Conservation (phyloP, 768 basidiomycete genomes). For the Coprinopsis strossmayeri region DNA sequence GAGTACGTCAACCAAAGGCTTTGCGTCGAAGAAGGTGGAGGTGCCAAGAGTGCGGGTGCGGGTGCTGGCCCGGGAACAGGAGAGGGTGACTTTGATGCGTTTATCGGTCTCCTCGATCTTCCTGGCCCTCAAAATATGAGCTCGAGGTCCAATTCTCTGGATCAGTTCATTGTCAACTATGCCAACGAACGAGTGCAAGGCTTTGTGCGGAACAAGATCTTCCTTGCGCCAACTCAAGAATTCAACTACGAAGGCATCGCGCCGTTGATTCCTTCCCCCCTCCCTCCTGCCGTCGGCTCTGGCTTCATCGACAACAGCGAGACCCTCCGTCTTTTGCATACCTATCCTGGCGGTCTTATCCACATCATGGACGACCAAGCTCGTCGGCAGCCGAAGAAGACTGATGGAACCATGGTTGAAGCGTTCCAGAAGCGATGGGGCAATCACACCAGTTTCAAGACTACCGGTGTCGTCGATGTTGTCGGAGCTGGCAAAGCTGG, state of each 20-base stretch:
- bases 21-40: conserved; percentile 32
- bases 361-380: conserved; percentile 99
- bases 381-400: conserved; percentile 80
- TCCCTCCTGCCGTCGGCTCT: conserved; percentile 36
- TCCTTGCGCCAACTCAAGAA: conserved; percentile 77
- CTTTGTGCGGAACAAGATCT: conserved; percentile 74
- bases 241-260: conserved; percentile 80
- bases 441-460: conserved; percentile 88
- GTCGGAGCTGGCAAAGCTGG: conserved; percentile 18
- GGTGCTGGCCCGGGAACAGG: not conserved
- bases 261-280: conserved; percentile 54
- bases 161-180: conserved; percentile 95
- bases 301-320: conserved; percentile 86
- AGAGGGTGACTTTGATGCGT: conserved; percentile 73
- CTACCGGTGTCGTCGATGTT: conserved; percentile 5
- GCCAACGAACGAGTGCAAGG: conserved; percentile 88
- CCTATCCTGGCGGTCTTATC: conserved; percentile 83
- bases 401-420: conserved; percentile 90
- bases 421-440: conserved; percentile 93
- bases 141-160: conserved; percentile 84
- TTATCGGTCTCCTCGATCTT: conserved; percentile 91
- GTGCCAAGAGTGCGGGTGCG: not conserved
- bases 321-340: conserved; percentile 79
- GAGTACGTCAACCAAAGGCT: conserved; percentile 95
- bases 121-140: conserved; percentile 91